phyloP scores from a whole-genome alignment of 768 basidiomycete species.

The Scleroderma citrinum region DNA sequence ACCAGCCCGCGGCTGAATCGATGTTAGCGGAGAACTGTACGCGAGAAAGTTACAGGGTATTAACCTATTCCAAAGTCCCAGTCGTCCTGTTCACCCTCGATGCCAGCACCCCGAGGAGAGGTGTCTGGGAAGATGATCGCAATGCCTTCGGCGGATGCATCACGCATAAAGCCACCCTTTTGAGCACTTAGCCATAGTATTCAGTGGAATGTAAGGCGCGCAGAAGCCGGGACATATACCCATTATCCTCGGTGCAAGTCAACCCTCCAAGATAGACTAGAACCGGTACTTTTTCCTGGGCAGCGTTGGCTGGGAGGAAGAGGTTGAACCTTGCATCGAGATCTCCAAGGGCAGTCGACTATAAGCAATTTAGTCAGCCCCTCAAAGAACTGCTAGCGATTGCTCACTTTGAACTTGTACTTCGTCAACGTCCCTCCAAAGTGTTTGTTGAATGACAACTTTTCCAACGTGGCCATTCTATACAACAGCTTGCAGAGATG shows the following conservation, averaged over 20 bases:
- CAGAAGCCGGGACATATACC: constrained; percentile 35
- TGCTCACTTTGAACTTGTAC: constrained; percentile 73
- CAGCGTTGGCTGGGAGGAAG: constrained; percentile 67
- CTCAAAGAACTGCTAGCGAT: neutral
- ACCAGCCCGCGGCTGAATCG: constrained; percentile 77
- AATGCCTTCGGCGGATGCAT: constrained; percentile 79
- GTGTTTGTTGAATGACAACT: constrained; percentile 69
- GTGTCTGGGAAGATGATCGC: constrained; percentile 93
- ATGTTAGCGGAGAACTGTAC: neutral
- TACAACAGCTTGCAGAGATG: neutral
- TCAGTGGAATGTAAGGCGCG: neutral
- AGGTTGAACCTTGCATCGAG: constrained; percentile 78
- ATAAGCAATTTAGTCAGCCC: neutral
- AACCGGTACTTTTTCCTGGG: constrained; percentile 55
- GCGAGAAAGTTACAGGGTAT: constrained; percentile 1
- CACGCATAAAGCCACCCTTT: constrained; percentile 88
- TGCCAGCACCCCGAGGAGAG: constrained; percentile 85
- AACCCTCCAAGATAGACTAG: constrained; percentile 87
- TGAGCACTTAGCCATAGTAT: constrained; percentile 54
- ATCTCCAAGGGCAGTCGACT: constrained; percentile 71
- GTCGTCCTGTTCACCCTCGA: constrained; percentile 71
- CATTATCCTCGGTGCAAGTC: constrained; percentile 91
- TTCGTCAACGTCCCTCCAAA: constrained; percentile 80
- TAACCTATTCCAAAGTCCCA: constrained; percentile 90
- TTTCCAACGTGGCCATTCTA: constrained; percentile 43